A percentile compares a stretch with the other conserved stretches of the same genome.
These are phyloP conservation scores for Xylogone sp. DNA, from an alignment of 2,329 filamentous ascomycete genomes.

Conservation along the genomic window DNA sequence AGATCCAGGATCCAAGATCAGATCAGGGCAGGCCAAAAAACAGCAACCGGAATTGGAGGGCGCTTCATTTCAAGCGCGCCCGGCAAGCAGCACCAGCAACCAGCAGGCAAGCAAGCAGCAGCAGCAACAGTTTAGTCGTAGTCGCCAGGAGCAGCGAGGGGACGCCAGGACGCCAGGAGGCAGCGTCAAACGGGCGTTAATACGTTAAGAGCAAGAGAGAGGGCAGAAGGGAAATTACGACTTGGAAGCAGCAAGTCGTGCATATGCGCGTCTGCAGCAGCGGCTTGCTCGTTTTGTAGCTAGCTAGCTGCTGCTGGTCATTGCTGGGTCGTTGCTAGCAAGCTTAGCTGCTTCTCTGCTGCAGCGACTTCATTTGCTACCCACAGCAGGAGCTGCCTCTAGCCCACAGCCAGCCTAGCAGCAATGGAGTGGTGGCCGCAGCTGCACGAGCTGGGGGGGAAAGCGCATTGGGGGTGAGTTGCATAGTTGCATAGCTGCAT, in stretches of 20 bases:
- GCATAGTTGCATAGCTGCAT: not conserved
- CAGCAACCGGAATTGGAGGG: slow-evolving; percentile 1
- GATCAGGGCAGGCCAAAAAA: slow-evolving; percentile 1
- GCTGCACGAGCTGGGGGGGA: not conserved
- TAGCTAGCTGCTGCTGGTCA: not conserved
- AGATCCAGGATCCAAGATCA: not conserved
- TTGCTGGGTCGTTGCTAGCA: not conserved
- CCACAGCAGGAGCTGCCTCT: too few relatives aligned
- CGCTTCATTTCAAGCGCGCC: not conserved
- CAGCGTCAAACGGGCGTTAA: not conserved
- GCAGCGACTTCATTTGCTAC: too few relatives aligned
- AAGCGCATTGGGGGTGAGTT: slow-evolving; percentile 1
- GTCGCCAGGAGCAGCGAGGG: not conserved
- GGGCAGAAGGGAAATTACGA: not conserved
- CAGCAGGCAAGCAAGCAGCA: not conserved
- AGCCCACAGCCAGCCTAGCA: slow-evolving; percentile 1
- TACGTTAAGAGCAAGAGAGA: not conserved
- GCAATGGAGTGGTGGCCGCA: not conserved
- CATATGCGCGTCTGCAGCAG: not conserved
- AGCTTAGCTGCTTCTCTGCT: too few relatives aligned
- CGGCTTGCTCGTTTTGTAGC: not conserved
- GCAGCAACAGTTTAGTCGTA: not conserved
- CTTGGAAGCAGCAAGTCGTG: not conserved
- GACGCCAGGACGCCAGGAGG: not conserved
- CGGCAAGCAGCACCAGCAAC: not conserved